Evolutionary conservation across 768 basidiomycete species (phyloP), one percentile per base, ranked within the genome.

Genomic region (Podaxis sp.): DNA sequence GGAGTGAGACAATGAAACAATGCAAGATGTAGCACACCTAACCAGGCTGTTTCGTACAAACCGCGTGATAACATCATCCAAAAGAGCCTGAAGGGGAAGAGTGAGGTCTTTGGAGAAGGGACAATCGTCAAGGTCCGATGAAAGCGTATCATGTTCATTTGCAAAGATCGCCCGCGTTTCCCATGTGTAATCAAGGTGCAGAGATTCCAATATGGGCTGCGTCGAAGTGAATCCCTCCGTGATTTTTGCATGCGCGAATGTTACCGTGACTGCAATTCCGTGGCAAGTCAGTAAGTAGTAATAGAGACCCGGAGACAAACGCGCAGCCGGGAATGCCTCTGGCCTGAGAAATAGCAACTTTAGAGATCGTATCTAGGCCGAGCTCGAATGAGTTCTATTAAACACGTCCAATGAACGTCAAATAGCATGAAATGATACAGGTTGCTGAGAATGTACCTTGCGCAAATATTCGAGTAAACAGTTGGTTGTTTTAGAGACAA

Each of bases 41-140:
- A 87, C 82, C 38, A 91, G 75, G 56, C 90, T 85, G 65, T 78
- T 76, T 22, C 73, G 81, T 38, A 85, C 77, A 65, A 89, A 86
- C 52, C 83, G 85, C 40, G 78, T 73, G 25, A 84, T 69, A 37
- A 82, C 77, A 64, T 80, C 78, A 59, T 85, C 80, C 60, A 90
- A 77, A 41, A 84, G 72, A 7, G 80, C 72, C 62, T 79, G 70
- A 54, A 82, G 78, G 12, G 90, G 85, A 11, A 89, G 78, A 58
- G 85, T 79, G 19, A 87, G 75, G 24, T 74, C 75, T n/a, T 72
- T 67, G 24, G 84, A 77, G 69, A 91, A 90, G 3, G 87, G 87
- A 69, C 79, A 71, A 15, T 49, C n/a, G 19, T 27, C 25, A 56
- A 49, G n/a, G 37, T 50, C 61, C 61, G 33, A 62, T 17, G 27